A percentile compares a stretch with the other conserved stretches of the same genome.
These are phyloP conservation scores for Chrysanthemum seticuspe DNA, from an alignment of 129 eudicot species.

Conservation along the genomic window DNA sequence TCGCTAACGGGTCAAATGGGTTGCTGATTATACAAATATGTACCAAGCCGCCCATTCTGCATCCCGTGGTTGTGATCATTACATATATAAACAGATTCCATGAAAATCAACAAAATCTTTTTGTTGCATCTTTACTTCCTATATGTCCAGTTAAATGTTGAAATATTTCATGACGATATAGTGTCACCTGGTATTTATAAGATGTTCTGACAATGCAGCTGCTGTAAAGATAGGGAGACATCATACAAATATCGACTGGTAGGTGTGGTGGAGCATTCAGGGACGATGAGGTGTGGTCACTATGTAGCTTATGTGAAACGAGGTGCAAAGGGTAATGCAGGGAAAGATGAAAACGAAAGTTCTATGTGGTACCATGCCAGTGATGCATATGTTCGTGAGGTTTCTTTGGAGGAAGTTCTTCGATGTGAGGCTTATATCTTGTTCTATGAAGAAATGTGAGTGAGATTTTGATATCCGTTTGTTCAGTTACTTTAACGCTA, in stretches of 20 bases:
- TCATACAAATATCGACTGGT: constrained; percentile 52
- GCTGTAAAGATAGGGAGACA: constrained; percentile 46
- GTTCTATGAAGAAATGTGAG: constrained; percentile 69
- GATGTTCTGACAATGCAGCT: constrained; percentile 30
- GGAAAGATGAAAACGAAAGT: constrained; percentile 26
- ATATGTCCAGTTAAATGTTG: no score
- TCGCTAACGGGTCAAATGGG: neutral
- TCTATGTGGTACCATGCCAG: constrained; percentile 77
- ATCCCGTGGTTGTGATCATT: neutral
- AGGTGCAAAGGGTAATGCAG: constrained; percentile 25
- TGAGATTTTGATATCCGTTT: neutral
- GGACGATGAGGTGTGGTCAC: constrained; percentile 88
- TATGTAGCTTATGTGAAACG: constrained; percentile 85
- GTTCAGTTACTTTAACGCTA: constrained; percentile 16
- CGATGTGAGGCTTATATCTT: constrained; percentile 79
- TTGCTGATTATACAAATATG: neutral
- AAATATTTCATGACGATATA: no score
- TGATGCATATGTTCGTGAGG: constrained; percentile 65
- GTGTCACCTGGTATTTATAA: neutral
- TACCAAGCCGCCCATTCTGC: no score
- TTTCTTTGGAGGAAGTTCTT: constrained; percentile 70
- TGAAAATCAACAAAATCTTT: neutral
- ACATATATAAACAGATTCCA: neutral
- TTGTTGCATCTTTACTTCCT: neutral
- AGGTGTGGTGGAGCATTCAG: constrained; percentile 94